Conservation (phyloP, 139 green algal species). For the Chlorella ohadii region DNA sequence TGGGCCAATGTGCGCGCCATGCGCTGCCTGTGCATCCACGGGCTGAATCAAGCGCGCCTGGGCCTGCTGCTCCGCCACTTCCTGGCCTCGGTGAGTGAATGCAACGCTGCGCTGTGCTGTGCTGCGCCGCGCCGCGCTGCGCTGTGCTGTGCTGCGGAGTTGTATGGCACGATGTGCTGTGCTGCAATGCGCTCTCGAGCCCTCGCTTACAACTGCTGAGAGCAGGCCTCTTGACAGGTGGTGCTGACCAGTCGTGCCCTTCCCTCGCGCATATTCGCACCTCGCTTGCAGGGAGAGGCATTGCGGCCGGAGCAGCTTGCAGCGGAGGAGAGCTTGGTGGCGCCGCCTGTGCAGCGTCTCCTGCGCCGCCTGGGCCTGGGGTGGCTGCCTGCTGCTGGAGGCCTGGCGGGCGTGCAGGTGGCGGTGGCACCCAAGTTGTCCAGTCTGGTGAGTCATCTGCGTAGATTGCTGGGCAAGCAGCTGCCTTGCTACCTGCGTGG, state of each 20-base stretch:
- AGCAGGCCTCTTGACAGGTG: no score
- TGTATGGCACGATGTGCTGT: no score
- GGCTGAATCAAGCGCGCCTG: slow-evolving; percentile 74
- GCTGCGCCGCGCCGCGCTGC: background rate
- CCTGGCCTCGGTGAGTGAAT: slow-evolving; percentile 1
- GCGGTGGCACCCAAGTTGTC: slow-evolving; percentile 22
- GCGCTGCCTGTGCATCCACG: slow-evolving; percentile 74
- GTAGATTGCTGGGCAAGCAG: no score
- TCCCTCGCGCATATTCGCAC: no score
- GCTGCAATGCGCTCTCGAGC: no score
- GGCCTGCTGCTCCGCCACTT: slow-evolving; percentile 62
- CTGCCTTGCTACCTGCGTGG: no score
- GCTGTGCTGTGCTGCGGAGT: background rate
- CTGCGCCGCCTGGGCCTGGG: background rate
- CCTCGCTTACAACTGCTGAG: no score
- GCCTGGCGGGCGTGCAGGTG: background rate
- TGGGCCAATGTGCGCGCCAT: slow-evolving; percentile 84
- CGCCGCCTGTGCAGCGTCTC: slow-evolving; percentile 43
- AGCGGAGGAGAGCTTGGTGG: slow-evolving; percentile 47
- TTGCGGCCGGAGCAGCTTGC: slow-evolving; percentile 38
- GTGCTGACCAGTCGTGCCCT: no score
- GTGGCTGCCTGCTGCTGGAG: no score
- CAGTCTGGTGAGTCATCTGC: slow-evolving; percentile 12
- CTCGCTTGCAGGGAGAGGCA: slow-evolving; percentile 38
- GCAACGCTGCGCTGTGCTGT: background rate